Percentiles rank a stretch among this genome's conserved stretches.
Conservation (phyloP, 441 rosid species). For the Populus hybrid region DNA sequence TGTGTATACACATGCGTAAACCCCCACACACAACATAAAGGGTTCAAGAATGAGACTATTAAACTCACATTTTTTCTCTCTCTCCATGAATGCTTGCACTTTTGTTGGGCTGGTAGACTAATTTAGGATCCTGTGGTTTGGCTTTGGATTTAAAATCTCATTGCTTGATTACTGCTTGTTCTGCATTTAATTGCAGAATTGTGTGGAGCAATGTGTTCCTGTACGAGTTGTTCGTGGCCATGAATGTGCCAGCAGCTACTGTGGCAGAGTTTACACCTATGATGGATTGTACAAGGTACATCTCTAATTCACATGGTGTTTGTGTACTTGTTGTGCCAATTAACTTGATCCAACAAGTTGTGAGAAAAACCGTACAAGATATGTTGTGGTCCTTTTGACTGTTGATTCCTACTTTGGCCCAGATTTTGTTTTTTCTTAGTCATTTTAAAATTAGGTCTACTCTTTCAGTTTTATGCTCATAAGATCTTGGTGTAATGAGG, state of each 20-base stretch:
- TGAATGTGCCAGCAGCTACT: constrained; percentile 52
- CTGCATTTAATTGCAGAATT: constrained; percentile 44
- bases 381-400: background rate
- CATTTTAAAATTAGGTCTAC: background rate
- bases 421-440: background rate
- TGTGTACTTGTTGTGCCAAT: background rate
- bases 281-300: constrained; percentile 85
- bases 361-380: background rate
- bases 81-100: background rate
- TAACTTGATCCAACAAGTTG: background rate
- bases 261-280: constrained; percentile 69
- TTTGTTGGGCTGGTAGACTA: background rate
- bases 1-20: background rate
- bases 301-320: background rate
- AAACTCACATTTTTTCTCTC: background rate
- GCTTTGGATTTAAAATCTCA: background rate
- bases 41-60: background rate
- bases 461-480: background rate
- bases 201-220: constrained; percentile 53
- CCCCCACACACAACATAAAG: background rate
- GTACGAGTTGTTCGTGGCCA: constrained; percentile 90
- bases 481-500: background rate
- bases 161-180: constrained; percentile 5
- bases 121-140: background rate
- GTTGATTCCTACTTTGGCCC: background rate